Base-by-base conservation (phyloP, 176 grass and related monocot genomes). In the Hyparrhenia diplandra region DNA sequence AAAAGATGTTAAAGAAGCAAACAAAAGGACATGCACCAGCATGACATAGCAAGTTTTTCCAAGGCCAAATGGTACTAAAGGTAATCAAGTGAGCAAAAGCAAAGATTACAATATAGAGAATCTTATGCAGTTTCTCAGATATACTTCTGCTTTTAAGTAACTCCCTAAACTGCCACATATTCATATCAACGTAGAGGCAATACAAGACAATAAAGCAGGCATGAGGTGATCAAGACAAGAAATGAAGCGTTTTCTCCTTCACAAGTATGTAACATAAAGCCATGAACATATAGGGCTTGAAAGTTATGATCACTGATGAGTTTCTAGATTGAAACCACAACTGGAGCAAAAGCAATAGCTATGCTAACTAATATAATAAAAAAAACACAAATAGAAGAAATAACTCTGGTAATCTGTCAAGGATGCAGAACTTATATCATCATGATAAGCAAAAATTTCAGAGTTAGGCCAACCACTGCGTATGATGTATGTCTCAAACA, bases 311-410 rank as follows among this genome's bases (percentile, higher is more conserved):
- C n/a, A n/a, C n/a, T n/a, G n/a, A 18, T 17, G 16, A 39, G 40
- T 59, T 85, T 69, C 30, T 37, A 42, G 37, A 70, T 13, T 73
- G 23, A 70, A 16, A 67, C 52, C 29, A 16, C 51, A 79, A 51
- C 25, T 70, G 71, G 55, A 85, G 20, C 45, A 64, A 85, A 69
- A 45, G 8, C 4, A 79, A 24, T 77, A 61, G 60, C 27, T 14
- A 80, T 6, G 29, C 5, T 67, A 49, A 68, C 11, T 45, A 79
- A 4, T 21, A 20, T n/a, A n/a, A n/a, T n/a, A n/a, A n/a, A n/a
- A n/a, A n/a, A 66, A 78, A 77, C 23, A 32, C 55, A 87, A 37
- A 83, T 39, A 79, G 67, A 79, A 23, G 10, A 24, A 52, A 64
- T 27, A 43, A 25, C 64, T 71, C 4, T 75, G 52, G 13, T 32